These are phyloP conservation scores for Senna siamea DNA, from an alignment of 306 rosid species.

Conservation along the genomic window DNA sequence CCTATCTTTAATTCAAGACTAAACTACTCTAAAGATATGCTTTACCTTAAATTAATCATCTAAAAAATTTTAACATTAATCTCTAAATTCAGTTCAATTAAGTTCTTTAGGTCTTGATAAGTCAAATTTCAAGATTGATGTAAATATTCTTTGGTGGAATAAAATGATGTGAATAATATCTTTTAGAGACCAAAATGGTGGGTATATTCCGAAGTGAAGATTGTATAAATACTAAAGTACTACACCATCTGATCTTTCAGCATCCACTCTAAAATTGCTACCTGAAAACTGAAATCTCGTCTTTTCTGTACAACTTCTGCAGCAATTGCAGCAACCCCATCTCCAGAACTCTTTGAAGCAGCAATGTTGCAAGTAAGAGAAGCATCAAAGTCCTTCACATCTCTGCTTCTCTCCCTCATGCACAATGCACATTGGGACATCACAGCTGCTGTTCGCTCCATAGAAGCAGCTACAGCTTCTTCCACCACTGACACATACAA, in stretches of 20 bases:
- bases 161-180: not conserved
- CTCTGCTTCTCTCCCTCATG: constrained; percentile 82
- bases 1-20: constrained; percentile 16
- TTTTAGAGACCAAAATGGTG: not conserved
- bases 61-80: no score
- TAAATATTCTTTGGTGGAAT: not conserved
- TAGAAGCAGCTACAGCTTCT: constrained; percentile 72
- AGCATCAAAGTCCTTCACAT: constrained; percentile 78
- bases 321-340: constrained; percentile 63
- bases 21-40: not conserved
- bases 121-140: not conserved
- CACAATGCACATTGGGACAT: constrained; percentile 97
- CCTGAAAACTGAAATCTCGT: constrained; percentile 16
- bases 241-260: constrained; percentile 4
- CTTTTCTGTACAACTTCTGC: constrained; percentile 35
- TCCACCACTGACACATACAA: constrained; percentile 42
- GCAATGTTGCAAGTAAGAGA: constrained; percentile 81
- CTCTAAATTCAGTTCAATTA: no score
- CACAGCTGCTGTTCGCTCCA: constrained; percentile 89
- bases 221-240: not conserved
- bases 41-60: no score
- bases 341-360: constrained; percentile 71
- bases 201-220: not conserved
- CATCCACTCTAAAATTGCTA: constrained; percentile 6
- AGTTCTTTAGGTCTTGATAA: not conserved